These are phyloP conservation scores for Calycina herbarum DNA, from an alignment of 2,329 filamentous ascomycete genomes.

Conservation along the genomic window DNA sequence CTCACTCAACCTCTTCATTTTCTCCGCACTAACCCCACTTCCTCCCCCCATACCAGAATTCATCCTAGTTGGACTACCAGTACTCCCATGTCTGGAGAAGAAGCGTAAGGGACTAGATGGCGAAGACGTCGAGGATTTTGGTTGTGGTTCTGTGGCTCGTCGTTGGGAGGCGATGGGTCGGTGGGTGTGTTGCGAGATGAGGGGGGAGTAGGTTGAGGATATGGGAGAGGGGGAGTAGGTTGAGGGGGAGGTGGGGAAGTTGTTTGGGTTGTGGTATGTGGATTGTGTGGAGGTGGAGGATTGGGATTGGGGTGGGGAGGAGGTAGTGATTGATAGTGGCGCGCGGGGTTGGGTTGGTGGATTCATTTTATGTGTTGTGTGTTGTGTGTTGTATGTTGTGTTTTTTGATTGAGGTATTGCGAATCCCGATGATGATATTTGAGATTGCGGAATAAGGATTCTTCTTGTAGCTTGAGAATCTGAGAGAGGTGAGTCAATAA, in stretches of 20 bases:
- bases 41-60: not conserved
- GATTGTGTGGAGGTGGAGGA: not conserved
- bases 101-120: not conserved
- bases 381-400: no score
- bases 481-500: not conserved
- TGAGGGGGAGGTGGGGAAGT: not conserved
- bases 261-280: not conserved
- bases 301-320: not conserved
- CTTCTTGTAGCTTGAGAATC: not conserved
- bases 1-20: slow-evolving; percentile 6
- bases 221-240: slow-evolving; percentile 4
- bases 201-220: not conserved
- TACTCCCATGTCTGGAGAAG: not conserved
- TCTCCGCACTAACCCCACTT: not conserved
- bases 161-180: not conserved
- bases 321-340: slow-evolving; percentile 13
- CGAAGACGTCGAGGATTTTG: not conserved
- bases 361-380: slow-evolving; percentile 1
- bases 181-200: not conserved
- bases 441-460: not conserved
- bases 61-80: not conserved
- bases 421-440: not conserved
- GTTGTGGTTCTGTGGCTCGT: slow-evolving; percentile 5
- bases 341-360: slow-evolving; percentile 7
- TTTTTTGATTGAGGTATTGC: no score